Base-by-base conservation (phyloP, 371 early-diverging fungal species). In the Syncephalastrum racemosum region DNA sequence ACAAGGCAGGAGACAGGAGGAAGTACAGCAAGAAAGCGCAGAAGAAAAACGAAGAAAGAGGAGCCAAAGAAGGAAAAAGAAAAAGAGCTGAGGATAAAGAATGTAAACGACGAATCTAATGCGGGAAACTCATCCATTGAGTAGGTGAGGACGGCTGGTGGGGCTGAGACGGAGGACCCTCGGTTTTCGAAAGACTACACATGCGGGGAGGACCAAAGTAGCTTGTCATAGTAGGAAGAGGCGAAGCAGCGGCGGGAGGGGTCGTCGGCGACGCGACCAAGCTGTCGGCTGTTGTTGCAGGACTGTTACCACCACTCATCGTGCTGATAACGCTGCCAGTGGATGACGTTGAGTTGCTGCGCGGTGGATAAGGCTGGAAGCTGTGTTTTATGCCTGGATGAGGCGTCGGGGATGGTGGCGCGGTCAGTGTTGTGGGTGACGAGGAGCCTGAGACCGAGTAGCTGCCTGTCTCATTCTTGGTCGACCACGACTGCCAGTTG, bases 401-500 rank as follows among this genome's bases (percentile, higher is more conserved):
- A 12, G 31, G 2, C 15, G 50, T 25, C 13, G 50, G 20, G 20
- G 48, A 20, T 49, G 23, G 15, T 15, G 45, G 27, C 10, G 46
- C 4, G 19, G 36, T n/a, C 8, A 20, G 36, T 2, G 36, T 31
- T 8, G 24, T 41, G 40, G 40, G 36, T 10, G 36, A 31, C 0
- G 36, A 31, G 6, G 10, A 10, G 6, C 36, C 36, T 10, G 36
- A 31, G 36, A n/a, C n/a, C n/a, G 36, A 31, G 36, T 2, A 2
- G 10, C 36, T 31, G 10, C 36, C 12, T 7, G 36, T 10, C 2
- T 8, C 10, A 8, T 12, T 31, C 36, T 13, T 18, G 40, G 19
- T 18, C 41, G 40, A 20, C 41, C 51, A 7, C 4, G 16, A 15
- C 41, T 49, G 50, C 68, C 70, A 69, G 27, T 63, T 64, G 4